These are phyloP conservation scores for Dictyophora rubrovolvata DNA, from an alignment of 768 basidiomycete species.

Conservation along the genomic window DNA sequence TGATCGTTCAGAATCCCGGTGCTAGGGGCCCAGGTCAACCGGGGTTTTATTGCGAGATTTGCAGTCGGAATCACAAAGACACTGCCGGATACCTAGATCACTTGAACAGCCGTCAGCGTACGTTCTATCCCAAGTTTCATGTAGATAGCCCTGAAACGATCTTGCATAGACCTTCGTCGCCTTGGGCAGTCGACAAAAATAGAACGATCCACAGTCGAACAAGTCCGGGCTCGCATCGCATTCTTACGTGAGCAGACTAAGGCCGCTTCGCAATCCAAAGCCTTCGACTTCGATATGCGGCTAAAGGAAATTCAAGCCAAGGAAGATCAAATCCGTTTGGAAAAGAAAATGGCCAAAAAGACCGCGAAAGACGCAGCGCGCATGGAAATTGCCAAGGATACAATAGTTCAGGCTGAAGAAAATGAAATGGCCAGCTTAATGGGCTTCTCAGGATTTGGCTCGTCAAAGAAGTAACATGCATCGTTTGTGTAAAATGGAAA, in stretches of 20 bases:
- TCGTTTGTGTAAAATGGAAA: too few species aligned
- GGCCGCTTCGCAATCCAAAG: slow-evolving; percentile 71
- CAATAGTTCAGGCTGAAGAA: slow-evolving; percentile 35
- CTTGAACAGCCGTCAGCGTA: slow-evolving; percentile 88
- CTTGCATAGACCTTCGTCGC: slow-evolving; percentile 63
- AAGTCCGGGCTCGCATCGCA: slow-evolving; percentile 88
- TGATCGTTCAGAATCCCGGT: slow-evolving; percentile 81
- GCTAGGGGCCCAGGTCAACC: slow-evolving; percentile 83
- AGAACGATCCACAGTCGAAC: slow-evolving; percentile 80
- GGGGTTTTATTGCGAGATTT: slow-evolving; percentile 89
- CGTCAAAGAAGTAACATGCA: slow-evolving; percentile 59
- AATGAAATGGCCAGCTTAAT: slow-evolving; percentile 71
- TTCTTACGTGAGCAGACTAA: slow-evolving; percentile 79
- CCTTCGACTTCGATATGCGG: slow-evolving; percentile 91
- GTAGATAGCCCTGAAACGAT: slow-evolving; percentile 7
- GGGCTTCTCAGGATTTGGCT: slow-evolving; percentile 88
- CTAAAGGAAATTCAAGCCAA: slow-evolving; percentile 70
- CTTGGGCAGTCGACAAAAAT: slow-evolving; percentile 96
- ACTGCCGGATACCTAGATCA: slow-evolving; percentile 92
- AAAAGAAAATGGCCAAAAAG: slow-evolving; percentile 73
- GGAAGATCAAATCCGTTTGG: slow-evolving; percentile 54
- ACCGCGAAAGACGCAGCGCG: slow-evolving; percentile 66
- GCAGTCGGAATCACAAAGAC: slow-evolving; percentile 88
- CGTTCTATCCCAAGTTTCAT: slow-evolving; percentile 24
- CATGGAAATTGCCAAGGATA: slow-evolving; percentile 49